Conservation (phyloP, 2,329 filamentous ascomycete species). For the Chaetomiaceae sp. region DNA sequence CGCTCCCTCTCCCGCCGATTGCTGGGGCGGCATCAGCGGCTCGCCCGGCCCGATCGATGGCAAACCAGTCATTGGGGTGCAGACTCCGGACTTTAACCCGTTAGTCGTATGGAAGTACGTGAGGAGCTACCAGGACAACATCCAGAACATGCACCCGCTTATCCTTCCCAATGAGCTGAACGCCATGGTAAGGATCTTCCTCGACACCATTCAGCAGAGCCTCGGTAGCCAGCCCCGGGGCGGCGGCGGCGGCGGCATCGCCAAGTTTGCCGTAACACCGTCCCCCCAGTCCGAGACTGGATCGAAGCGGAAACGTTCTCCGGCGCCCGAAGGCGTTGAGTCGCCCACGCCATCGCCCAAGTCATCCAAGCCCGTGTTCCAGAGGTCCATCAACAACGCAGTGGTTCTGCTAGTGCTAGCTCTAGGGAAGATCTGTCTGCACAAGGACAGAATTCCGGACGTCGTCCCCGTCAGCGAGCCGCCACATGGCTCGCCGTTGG, state of each 20-base stretch:
- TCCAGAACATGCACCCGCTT: constrained; percentile 61
- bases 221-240: constrained; percentile 20
- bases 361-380: constrained; percentile 43
- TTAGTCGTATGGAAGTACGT: constrained; percentile 48
- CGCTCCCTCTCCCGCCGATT: constrained; percentile 47
- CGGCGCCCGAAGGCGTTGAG: constrained; percentile 33
- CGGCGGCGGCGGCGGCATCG: constrained; percentile 13
- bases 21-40: constrained; percentile 54
- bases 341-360: constrained; percentile 29
- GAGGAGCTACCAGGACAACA: constrained; percentile 52
- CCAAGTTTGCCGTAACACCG: constrained; percentile 17
- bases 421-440: constrained; percentile 72
- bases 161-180: constrained; percentile 48
- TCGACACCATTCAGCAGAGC: constrained; percentile 40
- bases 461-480: constrained; percentile 47
- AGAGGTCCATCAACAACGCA: constrained; percentile 68
- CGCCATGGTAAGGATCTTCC: constrained; percentile 47
- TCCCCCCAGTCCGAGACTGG: constrained; percentile 26
- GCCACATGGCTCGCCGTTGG: constrained; percentile 33
- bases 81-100: constrained; percentile 50
- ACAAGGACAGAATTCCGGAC: constrained; percentile 48
- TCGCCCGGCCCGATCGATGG: constrained; percentile 36
- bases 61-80: constrained; percentile 35
- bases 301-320: constrained; percentile 52
- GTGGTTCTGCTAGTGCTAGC: constrained; percentile 78